Base-by-base conservation (phyloP, 2,329 filamentous ascomycete genomes). In the Emergomyces africanus region DNA sequence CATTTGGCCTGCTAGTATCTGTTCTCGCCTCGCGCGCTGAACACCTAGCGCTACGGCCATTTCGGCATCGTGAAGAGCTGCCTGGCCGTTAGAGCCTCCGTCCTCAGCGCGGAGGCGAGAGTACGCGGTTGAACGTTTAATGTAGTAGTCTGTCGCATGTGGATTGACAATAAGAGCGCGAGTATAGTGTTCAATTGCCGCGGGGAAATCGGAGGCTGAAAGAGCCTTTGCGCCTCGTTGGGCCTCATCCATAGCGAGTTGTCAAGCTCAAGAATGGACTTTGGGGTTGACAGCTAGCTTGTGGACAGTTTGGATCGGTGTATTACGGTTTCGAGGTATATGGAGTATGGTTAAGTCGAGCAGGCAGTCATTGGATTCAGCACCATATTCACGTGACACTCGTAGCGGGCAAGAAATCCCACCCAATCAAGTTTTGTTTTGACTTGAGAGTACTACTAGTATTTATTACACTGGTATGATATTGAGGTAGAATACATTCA, bases 1-100 rank as follows among this genome's bases (percentile, higher is more conserved):
- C 67, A 94, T 83, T 67, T 96, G 89, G 1, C 89, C 86, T n/a
- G 89, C 83, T 51, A 85, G 79, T 71, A 96, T 89, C 35, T 87
- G 80, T 64, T 89, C 83, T 56, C 88, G 83, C 66, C 86, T 87
- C 37, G 82, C 88, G 46, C 92, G 86, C 62, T 86, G 79, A 30
- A 76, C 76, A 2, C 85, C 86, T 3, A 80, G 74, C 42, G 80
- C 74, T 57, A 87, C 80, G 2, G 85, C 88, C 54, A 79, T 78
- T 62, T 90, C 83, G 42, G 86, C 84, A 71, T 91, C 88, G 44
- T 75, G 77, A 50, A 94, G 81, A 0, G 90, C 88, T 15, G 71
- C 70, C 12, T 67, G 53, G 35, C 59, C 62, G 15, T 74, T 68
- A 0, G 73, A 71, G 3, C 72, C 72, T 54, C 76, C 74, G 61